Base-by-base conservation (phyloP, 148 eudicot genomes). In the Nepenthes mirabilis region DNA sequence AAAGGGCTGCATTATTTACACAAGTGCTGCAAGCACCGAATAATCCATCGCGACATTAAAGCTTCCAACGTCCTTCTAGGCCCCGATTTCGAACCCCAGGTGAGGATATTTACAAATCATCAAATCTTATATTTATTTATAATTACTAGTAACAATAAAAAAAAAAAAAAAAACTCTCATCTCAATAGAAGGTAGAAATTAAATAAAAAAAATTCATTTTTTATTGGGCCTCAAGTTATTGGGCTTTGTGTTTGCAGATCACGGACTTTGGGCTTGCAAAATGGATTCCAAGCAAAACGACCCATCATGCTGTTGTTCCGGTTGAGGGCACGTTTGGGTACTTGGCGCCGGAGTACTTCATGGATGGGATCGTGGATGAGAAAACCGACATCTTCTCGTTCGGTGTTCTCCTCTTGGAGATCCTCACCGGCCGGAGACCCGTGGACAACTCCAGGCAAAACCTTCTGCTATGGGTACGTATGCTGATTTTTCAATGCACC, bases 301-400 rank as follows among this genome's bases (percentile, higher is more conserved):
- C 71, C 49, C 85, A 80, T 58, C 89, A 81, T 45, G 76, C 80
- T 13, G 80, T 72, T 8, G 66, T 74, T 37, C 78, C 90, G 10
- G 75, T 91, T 13, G 97, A 91, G 70, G 97, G 97, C 11, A 91
- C 97, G 6, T 91, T 91, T 47, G 97, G 97, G 13, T 91, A 91
- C 82, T 72, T 91, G 11, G 97, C 97, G 6, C 97, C 97, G n/a
- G 97, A 91, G 75, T 91, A 91, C 65, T 85, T 91, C 73, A 81
- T 87, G 96, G 90, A 91, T 64, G 97, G 97, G 45, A 82, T 80
- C 59, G 97, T 91, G 1, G 88, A 91, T 53, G 97, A 91, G 55
- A 91, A 88, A 65, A 88, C 84, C 0, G 97, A 91, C 69, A 94
- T 91, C 43, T 91, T 79, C 64, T 89, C 97, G 14, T 83, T 91